Percentiles rank a stretch among this genome's conserved stretches.
Evolutionary conservation across 2,329 filamentous ascomycete species (phyloP).

Genomic region (Lecanicillium sp.): DNA sequence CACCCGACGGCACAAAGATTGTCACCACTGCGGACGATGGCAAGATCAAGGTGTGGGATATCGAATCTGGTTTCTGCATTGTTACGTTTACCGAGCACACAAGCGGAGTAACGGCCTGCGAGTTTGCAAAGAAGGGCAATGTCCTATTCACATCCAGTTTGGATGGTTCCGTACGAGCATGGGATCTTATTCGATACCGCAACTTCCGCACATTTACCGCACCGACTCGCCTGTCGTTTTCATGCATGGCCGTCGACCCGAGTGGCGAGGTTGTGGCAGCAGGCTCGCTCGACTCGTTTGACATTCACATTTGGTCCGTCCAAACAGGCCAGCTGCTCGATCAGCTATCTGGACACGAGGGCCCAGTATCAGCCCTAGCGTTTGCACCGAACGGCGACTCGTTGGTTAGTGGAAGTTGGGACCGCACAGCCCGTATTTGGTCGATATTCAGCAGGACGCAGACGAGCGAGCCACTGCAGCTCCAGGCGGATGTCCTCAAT

Average conservation of each 20-base stretch:
- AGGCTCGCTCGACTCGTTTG: constrained; percentile 90
- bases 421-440: constrained; percentile 92
- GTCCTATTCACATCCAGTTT: constrained; percentile 93
- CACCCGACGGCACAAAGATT: constrained; percentile 86
- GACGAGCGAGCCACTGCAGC: constrained; percentile 85
- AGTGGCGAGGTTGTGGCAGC: constrained; percentile 95
- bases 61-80: constrained; percentile 92
- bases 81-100: constrained; percentile 98
- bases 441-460: constrained; percentile 91
- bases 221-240: constrained; percentile 83
- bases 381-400: constrained; percentile 82
- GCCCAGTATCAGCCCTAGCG: constrained; percentile 78
- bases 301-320: constrained; percentile 97
- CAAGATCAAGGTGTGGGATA: constrained; percentile 98
- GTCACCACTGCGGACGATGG: constrained; percentile 94
- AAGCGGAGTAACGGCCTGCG: constrained; percentile 85
- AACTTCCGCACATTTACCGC: constrained; percentile 98
- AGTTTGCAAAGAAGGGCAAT: constrained; percentile 92
- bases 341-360: constrained; percentile 84
- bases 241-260: constrained; percentile 90
- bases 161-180: constrained; percentile 88
- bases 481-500: constrained; percentile 84
- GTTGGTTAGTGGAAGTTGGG: constrained; percentile 91
- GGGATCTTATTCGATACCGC: constrained; percentile 91
- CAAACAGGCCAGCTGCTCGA: constrained; percentile 95